Base-by-base conservation (phyloP, 2,329 filamentous ascomycete genomes). In the Colletotrichum orbiculare region DNA sequence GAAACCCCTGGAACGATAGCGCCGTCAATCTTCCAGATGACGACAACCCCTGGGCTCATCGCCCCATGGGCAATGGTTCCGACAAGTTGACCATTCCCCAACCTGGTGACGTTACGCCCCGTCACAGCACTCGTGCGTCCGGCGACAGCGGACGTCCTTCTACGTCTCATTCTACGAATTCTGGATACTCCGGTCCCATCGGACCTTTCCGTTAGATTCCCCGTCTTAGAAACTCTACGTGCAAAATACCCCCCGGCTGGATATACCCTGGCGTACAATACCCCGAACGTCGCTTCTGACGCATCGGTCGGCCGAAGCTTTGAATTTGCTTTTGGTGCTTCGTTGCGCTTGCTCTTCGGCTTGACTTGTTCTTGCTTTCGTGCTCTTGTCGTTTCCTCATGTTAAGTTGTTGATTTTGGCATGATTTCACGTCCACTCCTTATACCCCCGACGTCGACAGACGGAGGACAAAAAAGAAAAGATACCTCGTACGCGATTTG, bases 1-100 rank as follows among this genome's bases (percentile, higher is more conserved):
- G 94, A 78, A 97, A 97, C 80, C 94, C 94, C 67, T 98, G 95
- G 95, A 97, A 97, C 77, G 95, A 98, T 77, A 97, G 93, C 74
- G 95, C 94, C 73, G 94, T 97, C 75, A 97, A 97, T 76, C 88
- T 97, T 70, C 85, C 92, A 68, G 95, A 97, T 73, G 93, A 97
- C 69, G 94, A 97, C 71, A 87, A 88, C 76, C 85, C 85, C 43
- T 90, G 88, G 87, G 79, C 84, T 56, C 80, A 80, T 55, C 87
- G 88, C 69, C 87, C 87, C 71, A 86, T 89, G 71, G 85, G 87
- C 73, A 91, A 89, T 76, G 88, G 87, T 75, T 82, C 83, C 72
- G 82, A 90, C 76, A 91, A 90, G 77, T 78, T 89, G 73, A 79
- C 87, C 76, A 85, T 90, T 68, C 83, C 91, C 77, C 85, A 92